Base-by-base conservation (phyloP, 148 eudicot species). In the Chenopodium quinoa region DNA sequence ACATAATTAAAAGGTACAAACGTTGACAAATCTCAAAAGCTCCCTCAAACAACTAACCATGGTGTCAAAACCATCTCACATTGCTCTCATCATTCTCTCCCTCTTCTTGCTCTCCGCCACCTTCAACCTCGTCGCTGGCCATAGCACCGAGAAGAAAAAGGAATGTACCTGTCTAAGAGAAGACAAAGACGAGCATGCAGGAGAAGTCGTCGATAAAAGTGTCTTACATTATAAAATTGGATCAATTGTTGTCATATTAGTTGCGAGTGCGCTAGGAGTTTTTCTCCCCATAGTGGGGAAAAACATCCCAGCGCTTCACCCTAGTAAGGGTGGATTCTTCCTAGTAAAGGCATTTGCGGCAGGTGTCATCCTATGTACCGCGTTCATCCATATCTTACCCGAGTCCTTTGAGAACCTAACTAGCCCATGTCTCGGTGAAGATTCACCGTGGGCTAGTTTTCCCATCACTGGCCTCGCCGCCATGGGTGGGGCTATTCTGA, bases 361-460 rank as follows among this genome's bases (percentile, higher is more conserved):
- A 0, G 91, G 91, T 6, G 89, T 89, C 3, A 89, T 89, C 29
- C 23, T 89, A 2, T 78, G 87, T 20, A 87, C 91, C 0, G 91
- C 89, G 0, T 84, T 79, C 22, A 80, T 89, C 3, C 91, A 86
- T 62, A 70, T 86, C 6, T 34, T 85, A 12, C 90, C 90, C 0
- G 89, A 88, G 23, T 86, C 89, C 0, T 86, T 80, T 46, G 83
- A 82, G 10, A 48, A 25, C 25, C 63, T 89, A 13, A 89, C 83
- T 0, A 82, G 50, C 69, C 89, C 88, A 0, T 89, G 91, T 62
- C 85, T 89, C 13, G 71, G 60, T 16, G 71, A 74, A 0, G 25
- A 34, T 4, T 83, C 86, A 0, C 16, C 29, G 2, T 81, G 89
- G 85, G 82, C 71, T 5, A 16, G 50, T 4, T 86, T 74, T n/a